These are phyloP conservation scores for Paramyrothecium roridum DNA, from an alignment of 2,329 filamentous ascomycete species.

Conservation along the genomic window DNA sequence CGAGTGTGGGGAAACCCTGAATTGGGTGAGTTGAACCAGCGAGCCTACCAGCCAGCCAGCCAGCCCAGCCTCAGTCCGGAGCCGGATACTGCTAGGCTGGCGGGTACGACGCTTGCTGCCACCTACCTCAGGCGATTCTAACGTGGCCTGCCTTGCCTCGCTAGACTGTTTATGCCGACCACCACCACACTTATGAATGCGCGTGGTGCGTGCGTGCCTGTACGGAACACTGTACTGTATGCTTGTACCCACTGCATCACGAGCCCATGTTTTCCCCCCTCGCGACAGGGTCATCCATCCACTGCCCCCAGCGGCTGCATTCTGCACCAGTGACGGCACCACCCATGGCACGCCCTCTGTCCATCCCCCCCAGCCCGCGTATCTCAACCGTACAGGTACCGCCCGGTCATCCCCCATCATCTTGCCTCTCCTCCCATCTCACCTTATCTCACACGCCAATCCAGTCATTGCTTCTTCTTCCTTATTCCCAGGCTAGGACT, in stretches of 20 bases:
- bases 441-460: constrained; percentile 2
- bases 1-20: neutral
- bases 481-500: too few relatives aligned
- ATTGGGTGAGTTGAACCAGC: too few relatives aligned
- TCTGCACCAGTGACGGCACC: neutral
- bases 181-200: too few relatives aligned
- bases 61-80: too few relatives aligned
- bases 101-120: too few relatives aligned
- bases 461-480: neutral
- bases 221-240: too few relatives aligned
- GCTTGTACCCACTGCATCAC: neutral
- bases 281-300: neutral
- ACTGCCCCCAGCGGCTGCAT: neutral
- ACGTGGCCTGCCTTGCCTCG: neutral
- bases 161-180: neutral
- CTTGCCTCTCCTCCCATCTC: constrained; percentile 2
- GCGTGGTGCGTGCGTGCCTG: neutral
- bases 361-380: neutral
- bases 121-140: too few relatives aligned
- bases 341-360: neutral
- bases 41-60: too few relatives aligned
- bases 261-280: neutral
- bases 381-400: neutral
- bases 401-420: neutral
- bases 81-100: too few relatives aligned